Conservation (phyloP, 768 basidiomycete species). For the Dioszegia aurantiaca region DNA sequence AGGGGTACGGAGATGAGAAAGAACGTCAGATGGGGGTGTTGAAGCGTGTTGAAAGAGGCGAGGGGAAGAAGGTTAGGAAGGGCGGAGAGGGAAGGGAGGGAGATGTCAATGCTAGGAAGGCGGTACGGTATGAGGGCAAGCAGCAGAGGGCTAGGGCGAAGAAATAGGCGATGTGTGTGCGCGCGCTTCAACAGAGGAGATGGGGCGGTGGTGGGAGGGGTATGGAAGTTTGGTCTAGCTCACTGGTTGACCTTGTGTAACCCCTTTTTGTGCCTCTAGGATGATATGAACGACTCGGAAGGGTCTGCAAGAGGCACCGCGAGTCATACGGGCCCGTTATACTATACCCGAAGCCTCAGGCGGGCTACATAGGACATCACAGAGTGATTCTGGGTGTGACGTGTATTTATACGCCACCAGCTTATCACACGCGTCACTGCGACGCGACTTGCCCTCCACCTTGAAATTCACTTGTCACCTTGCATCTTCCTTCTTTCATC, state of each 20-base stretch:
- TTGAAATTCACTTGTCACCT: background rate
- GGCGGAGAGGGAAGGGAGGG: conserved; percentile 56
- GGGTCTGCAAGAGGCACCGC: too few species aligned
- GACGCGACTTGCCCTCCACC: conserved; percentile 1
- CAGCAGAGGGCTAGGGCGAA: conserved; percentile 11
- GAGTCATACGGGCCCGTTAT: too few species aligned
- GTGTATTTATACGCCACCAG: background rate
- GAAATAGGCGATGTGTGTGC: conserved; percentile 4
- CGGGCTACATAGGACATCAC: too few species aligned
- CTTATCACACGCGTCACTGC: background rate
- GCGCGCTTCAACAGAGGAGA: background rate
- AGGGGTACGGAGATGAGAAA: conserved; percentile 60
- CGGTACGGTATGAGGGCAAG: conserved; percentile 60
- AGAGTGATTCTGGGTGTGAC: too few species aligned
- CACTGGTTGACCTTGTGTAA: too few species aligned
- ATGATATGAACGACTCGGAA: too few species aligned
- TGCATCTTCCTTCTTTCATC: background rate
- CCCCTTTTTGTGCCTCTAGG: too few species aligned
- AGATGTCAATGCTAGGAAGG: conserved; percentile 82
- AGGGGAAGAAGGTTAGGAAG: conserved; percentile 59
- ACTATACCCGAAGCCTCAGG: too few species aligned
- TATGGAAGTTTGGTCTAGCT: background rate
- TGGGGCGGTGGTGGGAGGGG: background rate
- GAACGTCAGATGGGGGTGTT: conserved; percentile 71
- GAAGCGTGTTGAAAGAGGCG: conserved; percentile 65